Percentiles rank a stretch among this genome's conserved stretches.
Conservation (phyloP, 352 stramenopile genomes). For the Porosira glacialis region DNA sequence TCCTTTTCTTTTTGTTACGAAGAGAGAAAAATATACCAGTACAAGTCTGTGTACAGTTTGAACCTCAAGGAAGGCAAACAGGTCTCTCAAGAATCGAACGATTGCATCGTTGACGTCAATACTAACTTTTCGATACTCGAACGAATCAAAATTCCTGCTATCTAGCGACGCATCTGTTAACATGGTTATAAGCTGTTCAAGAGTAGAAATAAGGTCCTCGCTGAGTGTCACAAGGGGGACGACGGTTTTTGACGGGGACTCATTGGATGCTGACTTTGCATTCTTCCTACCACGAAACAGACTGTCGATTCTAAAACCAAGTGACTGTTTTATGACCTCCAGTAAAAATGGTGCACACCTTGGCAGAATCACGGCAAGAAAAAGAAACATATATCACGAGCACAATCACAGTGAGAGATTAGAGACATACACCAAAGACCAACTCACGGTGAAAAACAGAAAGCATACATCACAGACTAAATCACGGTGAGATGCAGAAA, state of each 20-base stretch:
- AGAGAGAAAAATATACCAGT: slow-evolving; percentile 75
- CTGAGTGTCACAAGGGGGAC: slow-evolving; percentile 70
- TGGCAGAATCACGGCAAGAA: too few species aligned
- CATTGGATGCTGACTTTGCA: slow-evolving; percentile 13
- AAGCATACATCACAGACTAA: not conserved
- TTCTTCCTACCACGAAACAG: slow-evolving; percentile 54
- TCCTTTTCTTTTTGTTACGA: slow-evolving; percentile 68
- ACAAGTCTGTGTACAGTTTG: slow-evolving; percentile 71
- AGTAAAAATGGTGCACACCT: slow-evolving; percentile 79
- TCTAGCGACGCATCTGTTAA: slow-evolving; percentile 79
- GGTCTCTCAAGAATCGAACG: slow-evolving; percentile 77
- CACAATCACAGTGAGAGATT: too few species aligned
- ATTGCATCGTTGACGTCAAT: slow-evolving; percentile 82
- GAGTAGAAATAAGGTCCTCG: slow-evolving; percentile 52
- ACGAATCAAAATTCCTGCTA: slow-evolving; percentile 80
- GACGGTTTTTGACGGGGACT: slow-evolving; percentile 29
- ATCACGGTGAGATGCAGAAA: not conserved
- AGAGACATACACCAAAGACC: too few species aligned
- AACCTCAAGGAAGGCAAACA: slow-evolving; percentile 77
- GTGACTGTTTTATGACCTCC: slow-evolving; percentile 80
- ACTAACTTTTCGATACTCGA: slow-evolving; percentile 76
- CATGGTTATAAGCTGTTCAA: slow-evolving; percentile 74
- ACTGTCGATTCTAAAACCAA: slow-evolving; percentile 66
- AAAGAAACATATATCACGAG: too few species aligned
- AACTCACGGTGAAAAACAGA: too few species aligned